A percentile compares a stretch with the other conserved stretches of the same genome.
Conservation (phyloP, 2,329 filamentous ascomycete species). For the Salinomyces thailandicus region DNA sequence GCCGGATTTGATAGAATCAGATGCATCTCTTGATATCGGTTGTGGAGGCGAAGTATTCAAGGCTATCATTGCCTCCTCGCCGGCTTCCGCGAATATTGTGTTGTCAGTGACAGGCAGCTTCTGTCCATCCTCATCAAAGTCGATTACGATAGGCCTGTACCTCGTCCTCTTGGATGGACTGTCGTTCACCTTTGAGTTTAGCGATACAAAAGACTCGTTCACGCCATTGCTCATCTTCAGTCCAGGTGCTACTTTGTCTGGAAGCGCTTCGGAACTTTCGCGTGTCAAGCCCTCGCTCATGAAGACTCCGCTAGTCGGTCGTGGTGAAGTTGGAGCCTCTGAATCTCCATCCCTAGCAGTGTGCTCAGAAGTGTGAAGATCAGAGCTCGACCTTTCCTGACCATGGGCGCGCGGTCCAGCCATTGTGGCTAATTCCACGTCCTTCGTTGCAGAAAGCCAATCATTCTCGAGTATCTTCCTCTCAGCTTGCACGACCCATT, state of each 20-base stretch:
- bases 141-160: conserved; percentile 12
- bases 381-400: too few relatives aligned
- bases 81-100: too few relatives aligned
- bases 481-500: conserved; percentile 73
- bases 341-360: conserved; percentile 2
- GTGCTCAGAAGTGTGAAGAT: conserved; percentile 3
- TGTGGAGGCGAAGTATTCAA: too few relatives aligned
- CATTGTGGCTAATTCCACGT: not conserved
- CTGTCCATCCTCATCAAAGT: conserved; percentile 6
- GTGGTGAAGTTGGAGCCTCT: conserved; percentile 3
- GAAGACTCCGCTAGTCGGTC: not conserved
- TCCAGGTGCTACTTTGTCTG: not conserved
- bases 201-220: not conserved
- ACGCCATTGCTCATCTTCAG: not conserved
- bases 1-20: not conserved
- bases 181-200: conserved; percentile 1
- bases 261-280: not conserved
- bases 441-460: conserved; percentile 10
- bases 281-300: not conserved
- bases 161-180: conserved; percentile 6
- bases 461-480: conserved; percentile 60
- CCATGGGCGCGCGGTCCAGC: not conserved
- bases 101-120: not conserved
- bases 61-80: too few relatives aligned
- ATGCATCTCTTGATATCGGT: not conserved